Evolutionary conservation across 2,329 filamentous ascomycete genomes (phyloP).

Genomic region (Fusarium nelsonii): DNA sequence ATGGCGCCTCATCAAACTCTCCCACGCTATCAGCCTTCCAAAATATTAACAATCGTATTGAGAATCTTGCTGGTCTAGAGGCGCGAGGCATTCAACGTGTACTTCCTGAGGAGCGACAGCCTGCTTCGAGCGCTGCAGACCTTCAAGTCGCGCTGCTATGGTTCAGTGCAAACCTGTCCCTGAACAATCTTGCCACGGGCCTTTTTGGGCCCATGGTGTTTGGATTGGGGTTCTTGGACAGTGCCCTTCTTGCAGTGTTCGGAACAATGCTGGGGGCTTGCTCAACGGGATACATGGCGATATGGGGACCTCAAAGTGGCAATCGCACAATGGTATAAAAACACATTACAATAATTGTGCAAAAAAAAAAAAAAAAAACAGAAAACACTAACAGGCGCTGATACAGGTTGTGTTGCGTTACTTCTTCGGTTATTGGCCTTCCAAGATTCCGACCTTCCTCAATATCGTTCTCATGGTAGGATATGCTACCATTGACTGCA

Average conservation of each 20-base stretch:
- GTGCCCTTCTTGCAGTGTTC: constrained; percentile 78
- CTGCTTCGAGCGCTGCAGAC: constrained; percentile 51
- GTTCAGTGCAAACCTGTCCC: constrained; percentile 60
- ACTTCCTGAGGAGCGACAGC: constrained; percentile 53
- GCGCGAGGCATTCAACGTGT: constrained; percentile 57
- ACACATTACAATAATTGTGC: accelerated
- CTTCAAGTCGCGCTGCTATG: constrained; percentile 57
- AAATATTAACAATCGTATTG: constrained; percentile 39
- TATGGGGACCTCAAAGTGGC: constrained; percentile 79
- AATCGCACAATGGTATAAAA: constrained; percentile 76
- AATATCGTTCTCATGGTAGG: constrained; percentile 75
- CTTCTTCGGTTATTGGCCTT: constrained; percentile 75
- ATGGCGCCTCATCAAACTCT: constrained; percentile 5
- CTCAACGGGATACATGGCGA: constrained; percentile 82
- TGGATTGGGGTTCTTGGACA: constrained; percentile 77
- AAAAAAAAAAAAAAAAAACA: too few species aligned
- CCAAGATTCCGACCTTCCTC: constrained; percentile 50
- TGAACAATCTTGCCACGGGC: constrained; percentile 72
- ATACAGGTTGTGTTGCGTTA: constrained; percentile 73
- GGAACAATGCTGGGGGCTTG: constrained; percentile 80
- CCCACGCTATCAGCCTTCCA: constrained; percentile 19
- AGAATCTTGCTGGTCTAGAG: constrained; percentile 54
- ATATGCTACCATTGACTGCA: constrained; percentile 82
- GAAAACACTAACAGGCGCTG: constrained; percentile 10
- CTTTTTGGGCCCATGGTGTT: constrained; percentile 77